Conservation (phyloP, 2,329 filamentous ascomycete genomes). For the Diaporthe eres region DNA sequence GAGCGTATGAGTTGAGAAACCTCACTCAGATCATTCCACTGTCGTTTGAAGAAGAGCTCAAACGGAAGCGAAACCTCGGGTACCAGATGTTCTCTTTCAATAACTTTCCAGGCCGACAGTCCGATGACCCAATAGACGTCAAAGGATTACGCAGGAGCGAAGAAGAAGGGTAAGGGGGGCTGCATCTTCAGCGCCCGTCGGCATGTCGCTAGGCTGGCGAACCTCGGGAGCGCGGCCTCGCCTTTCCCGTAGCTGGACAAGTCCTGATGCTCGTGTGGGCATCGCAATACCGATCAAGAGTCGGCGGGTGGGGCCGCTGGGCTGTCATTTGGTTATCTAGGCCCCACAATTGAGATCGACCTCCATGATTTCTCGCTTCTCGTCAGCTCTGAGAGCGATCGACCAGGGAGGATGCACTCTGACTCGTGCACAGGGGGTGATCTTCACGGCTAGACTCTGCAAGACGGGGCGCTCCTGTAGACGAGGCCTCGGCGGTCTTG, state of each 20-base stretch:
- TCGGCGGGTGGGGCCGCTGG: background rate
- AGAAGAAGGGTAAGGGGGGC: background rate
- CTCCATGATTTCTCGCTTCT: conserved; percentile 15
- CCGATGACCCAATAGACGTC: conserved; percentile 13
- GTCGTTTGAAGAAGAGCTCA: background rate
- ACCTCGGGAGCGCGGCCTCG: conserved; percentile 13
- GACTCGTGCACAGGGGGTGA: conserved; percentile 12
- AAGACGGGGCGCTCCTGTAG: background rate
- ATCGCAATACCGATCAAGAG: conserved; percentile 16
- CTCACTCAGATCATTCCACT: background rate
- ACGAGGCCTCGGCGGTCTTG: background rate
- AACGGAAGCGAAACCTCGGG: background rate
- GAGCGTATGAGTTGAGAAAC: conserved; percentile 12
- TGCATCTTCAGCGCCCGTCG: background rate
- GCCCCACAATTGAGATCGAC: background rate
- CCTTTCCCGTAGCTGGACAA: background rate
- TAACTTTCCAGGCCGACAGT: background rate
- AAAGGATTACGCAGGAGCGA: background rate
- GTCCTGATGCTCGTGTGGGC: background rate
- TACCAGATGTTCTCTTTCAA: background rate
- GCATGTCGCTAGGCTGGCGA: background rate
- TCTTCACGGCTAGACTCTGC: background rate
- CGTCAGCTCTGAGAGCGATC: background rate
- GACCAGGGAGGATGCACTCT: background rate
- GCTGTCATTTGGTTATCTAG: conserved; percentile 4